phyloP scores from a whole-genome alignment of 2,329 filamentous ascomycete species.

The Blastomyces silverae region DNA sequence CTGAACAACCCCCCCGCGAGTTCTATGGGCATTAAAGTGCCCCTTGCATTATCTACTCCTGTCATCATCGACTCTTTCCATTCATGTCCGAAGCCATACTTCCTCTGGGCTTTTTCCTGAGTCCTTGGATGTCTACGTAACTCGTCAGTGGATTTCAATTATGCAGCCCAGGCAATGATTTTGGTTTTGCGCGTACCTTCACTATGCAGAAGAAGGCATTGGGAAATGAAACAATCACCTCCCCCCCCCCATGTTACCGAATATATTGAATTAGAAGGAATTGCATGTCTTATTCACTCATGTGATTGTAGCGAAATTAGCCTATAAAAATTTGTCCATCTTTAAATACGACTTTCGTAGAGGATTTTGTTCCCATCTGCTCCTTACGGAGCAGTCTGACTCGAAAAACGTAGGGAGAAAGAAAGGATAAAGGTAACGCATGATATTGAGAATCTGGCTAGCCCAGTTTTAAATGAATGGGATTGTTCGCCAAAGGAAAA shows the following conservation, averaged over 20 bases:
- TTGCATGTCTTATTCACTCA: not conserved
- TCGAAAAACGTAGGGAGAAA: not conserved
- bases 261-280: not conserved
- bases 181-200: not conserved
- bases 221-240: not conserved
- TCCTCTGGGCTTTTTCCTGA: not conserved
- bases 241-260: not conserved
- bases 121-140: not conserved
- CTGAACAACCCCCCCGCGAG: not conserved
- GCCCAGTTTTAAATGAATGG: not conserved
- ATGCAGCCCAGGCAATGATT: not conserved
- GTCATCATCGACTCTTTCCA: not conserved
- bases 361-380: not conserved
- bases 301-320: conserved; percentile 1
- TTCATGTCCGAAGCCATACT: not conserved
- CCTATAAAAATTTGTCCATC: not conserved
- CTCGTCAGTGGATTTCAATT: not conserved
- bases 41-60: not conserved
- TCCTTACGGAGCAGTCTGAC: not conserved
- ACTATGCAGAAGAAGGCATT: not conserved
- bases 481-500: not conserved
- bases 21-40: not conserved
- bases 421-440: not conserved
- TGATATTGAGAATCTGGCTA: not conserved
- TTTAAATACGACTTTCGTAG: not conserved